These are phyloP conservation scores for Phytopythium helicoides DNA, from an alignment of 352 stramenopile species.

Conservation along the genomic window DNA sequence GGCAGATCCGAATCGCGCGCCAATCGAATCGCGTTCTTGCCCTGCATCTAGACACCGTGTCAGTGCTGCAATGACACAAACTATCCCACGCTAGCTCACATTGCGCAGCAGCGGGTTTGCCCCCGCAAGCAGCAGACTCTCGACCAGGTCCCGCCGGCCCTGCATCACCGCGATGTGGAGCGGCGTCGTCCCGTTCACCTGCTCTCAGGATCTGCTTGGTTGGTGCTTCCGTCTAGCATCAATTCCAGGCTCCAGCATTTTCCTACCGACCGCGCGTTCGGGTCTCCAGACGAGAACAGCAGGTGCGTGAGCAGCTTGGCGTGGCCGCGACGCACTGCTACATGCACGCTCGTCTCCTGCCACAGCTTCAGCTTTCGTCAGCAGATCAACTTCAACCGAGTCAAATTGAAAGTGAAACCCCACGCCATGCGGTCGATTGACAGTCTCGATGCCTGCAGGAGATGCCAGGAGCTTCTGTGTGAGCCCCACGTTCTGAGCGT, in stretches of 20 bases:
- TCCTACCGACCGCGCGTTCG: constrained; percentile 45
- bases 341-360: constrained; percentile 58
- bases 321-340: constrained; percentile 49
- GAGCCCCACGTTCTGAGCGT: constrained; percentile 27
- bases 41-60: constrained; percentile 29
- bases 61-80: not conserved
- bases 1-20: constrained; percentile 18
- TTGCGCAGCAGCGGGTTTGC: constrained; percentile 59
- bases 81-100: constrained; percentile 15
- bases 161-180: constrained; percentile 51
- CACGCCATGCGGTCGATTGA: constrained; percentile 56
- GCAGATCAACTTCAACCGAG: not conserved
- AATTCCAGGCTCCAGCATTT: not conserved
- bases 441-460: constrained; percentile 23
- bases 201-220: not conserved
- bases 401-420: not conserved
- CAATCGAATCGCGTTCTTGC: constrained; percentile 47
- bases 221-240: not conserved
- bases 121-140: constrained; percentile 54
- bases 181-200: constrained; percentile 65
- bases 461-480: constrained; percentile 44
- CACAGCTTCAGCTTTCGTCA: constrained; percentile 29
- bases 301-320: constrained; percentile 57
- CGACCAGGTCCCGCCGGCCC: constrained; percentile 49
- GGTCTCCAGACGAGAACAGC: constrained; percentile 39